A percentile compares a stretch with the other conserved stretches of the same genome.
Evolutionary conservation across 2,329 filamentous ascomycete genomes (phyloP).

Genomic region (Penicillium brasilianum): DNA sequence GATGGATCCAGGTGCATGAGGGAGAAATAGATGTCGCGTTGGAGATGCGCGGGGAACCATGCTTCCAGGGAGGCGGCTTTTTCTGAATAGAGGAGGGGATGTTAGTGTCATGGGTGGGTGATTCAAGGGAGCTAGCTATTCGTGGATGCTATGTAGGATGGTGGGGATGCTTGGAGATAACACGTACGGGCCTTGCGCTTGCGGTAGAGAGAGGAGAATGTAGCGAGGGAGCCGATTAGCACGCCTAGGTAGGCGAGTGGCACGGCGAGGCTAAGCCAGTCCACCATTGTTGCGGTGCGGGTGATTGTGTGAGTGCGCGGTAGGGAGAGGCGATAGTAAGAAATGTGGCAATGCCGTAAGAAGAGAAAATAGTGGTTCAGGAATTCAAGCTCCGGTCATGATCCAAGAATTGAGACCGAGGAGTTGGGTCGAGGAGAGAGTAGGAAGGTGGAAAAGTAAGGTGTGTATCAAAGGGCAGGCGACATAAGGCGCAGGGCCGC

Average conservation of each 20-base stretch:
- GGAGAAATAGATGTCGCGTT: slow-evolving; percentile 93
- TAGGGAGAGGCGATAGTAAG: slow-evolving; percentile 5
- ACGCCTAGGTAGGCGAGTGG: slow-evolving; percentile 89
- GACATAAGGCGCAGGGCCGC: slow-evolving; percentile 13
- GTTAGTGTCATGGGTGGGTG: slow-evolving; percentile 16
- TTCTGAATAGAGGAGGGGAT: slow-evolving; percentile 52
- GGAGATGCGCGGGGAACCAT: slow-evolving; percentile 90
- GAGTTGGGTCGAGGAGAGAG: slow-evolving; percentile 2
- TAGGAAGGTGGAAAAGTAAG: slow-evolving; percentile 8
- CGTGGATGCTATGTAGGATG: neutral
- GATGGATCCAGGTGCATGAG: slow-evolving; percentile 76
- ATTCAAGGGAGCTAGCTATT: no score
- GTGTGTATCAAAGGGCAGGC: slow-evolving; percentile 17
- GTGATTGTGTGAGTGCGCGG: slow-evolving; percentile 30
- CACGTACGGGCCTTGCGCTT: slow-evolving; percentile 82
- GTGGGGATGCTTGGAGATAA: neutral
- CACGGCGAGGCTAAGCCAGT: slow-evolving; percentile 85
- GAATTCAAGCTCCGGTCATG: slow-evolving; percentile 21
- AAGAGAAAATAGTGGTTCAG: neutral
- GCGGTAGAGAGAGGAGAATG: slow-evolving; percentile 91
- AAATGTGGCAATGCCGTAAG: neutral
- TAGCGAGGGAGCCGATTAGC: slow-evolving; percentile 83
- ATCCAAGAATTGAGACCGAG: neutral
- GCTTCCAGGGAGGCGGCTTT: slow-evolving; percentile 85
- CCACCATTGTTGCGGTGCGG: slow-evolving; percentile 47